Evolutionary conservation across 441 rosid genomes (phyloP).

Genomic region (Adansonia rubrostipa): DNA sequence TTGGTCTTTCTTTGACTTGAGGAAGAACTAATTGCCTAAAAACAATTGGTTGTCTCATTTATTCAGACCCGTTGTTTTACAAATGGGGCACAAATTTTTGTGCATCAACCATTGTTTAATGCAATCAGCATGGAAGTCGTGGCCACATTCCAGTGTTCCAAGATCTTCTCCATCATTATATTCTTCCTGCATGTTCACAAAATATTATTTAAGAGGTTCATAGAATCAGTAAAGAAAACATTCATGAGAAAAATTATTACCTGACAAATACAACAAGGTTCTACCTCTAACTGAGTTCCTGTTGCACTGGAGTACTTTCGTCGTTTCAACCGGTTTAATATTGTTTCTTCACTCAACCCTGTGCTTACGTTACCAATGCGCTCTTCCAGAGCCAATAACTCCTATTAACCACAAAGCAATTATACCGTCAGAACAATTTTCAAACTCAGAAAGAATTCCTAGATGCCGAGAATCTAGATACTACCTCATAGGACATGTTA

Average conservation of each 20-base stretch:
- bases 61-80: constrained; percentile 56
- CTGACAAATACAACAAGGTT: constrained; percentile 91
- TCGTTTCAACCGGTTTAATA: constrained; percentile 50
- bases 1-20: not conserved
- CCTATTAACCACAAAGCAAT: constrained; percentile 44
- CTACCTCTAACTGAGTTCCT: constrained; percentile 47
- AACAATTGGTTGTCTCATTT: constrained; percentile 30
- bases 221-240: not conserved
- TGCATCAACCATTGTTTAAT: constrained; percentile 72
- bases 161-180: constrained; percentile 66
- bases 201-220: not conserved
- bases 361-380: constrained; percentile 87
- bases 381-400: constrained; percentile 83
- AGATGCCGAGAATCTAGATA: not conserved
- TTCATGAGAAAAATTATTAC: constrained; percentile 36
- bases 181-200: constrained; percentile 64
- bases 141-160: constrained; percentile 79
- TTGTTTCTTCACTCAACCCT: constrained; percentile 74
- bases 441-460: not conserved
- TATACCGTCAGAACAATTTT: not conserved
- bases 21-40: constrained; percentile 21
- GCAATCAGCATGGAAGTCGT: constrained; percentile 69
- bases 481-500: constrained; percentile 95
- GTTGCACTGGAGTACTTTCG: constrained; percentile 36
- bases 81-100: constrained; percentile 73